Percentiles rank a stretch among this genome's conserved stretches.
These are phyloP conservation scores for Curvularia spicifera DNA, from an alignment of 2,329 filamentous ascomycete species.

Conservation along the genomic window DNA sequence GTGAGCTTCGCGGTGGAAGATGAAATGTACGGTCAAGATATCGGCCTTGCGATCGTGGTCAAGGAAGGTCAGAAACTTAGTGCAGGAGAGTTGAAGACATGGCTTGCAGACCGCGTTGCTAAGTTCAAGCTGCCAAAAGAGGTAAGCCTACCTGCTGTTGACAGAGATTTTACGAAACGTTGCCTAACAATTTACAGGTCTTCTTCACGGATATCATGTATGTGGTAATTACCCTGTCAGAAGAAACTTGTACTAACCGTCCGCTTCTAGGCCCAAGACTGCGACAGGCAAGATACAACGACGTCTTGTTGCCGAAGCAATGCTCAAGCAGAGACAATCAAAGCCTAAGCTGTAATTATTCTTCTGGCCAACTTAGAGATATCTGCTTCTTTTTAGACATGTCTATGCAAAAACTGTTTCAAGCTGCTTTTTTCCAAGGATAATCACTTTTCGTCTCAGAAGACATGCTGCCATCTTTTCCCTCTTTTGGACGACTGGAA, in stretches of 20 bases:
- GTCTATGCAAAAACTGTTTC: background rate
- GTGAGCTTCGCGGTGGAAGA: slow-evolving; percentile 85
- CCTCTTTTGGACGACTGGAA: slow-evolving; percentile 6
- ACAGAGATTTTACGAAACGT: slow-evolving; percentile 17
- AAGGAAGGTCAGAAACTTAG: slow-evolving; percentile 65
- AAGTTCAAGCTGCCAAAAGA: slow-evolving; percentile 89
- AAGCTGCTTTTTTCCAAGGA: background rate
- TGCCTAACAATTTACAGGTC: slow-evolving; percentile 57
- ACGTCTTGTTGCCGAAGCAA: slow-evolving; percentile 82
- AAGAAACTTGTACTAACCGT: slow-evolving; percentile 16
- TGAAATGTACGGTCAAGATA: slow-evolving; percentile 82
- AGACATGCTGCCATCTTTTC: slow-evolving; percentile 11
- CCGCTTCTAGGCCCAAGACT: slow-evolving; percentile 68
- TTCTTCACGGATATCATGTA: slow-evolving; percentile 81
- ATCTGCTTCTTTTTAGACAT: slow-evolving; percentile 9
- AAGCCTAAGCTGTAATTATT: slow-evolving; percentile 59
- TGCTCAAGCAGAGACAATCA: slow-evolving; percentile 71
- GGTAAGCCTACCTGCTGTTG: slow-evolving; percentile 54
- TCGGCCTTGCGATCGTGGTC: slow-evolving; percentile 76
- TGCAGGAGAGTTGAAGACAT: slow-evolving; percentile 69
- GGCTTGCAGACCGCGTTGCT: slow-evolving; percentile 72
- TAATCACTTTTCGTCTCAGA: background rate
- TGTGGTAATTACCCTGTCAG: slow-evolving; percentile 3
- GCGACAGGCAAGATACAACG: slow-evolving; percentile 91
- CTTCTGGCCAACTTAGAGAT: slow-evolving; percentile 5